Evolutionary conservation across 2,329 filamentous ascomycete species (phyloP).

Genomic region (Fusarium proliferatum): DNA sequence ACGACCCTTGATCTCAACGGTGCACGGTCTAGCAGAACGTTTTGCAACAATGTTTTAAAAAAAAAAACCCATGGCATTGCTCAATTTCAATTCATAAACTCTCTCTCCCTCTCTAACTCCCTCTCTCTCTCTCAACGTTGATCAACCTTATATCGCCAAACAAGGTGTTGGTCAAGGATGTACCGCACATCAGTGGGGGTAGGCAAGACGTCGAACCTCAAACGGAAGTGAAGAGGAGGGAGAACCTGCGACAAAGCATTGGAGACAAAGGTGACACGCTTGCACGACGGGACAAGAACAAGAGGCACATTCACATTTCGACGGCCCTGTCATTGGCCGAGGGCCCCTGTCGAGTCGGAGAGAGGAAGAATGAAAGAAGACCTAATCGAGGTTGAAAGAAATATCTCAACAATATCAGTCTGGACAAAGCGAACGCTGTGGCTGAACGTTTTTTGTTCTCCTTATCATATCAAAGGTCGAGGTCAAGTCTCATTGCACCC

Average conservation of each 20-base stretch:
- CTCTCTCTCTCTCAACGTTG: slow-evolving; percentile 5
- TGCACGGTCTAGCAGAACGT: slow-evolving; percentile 26
- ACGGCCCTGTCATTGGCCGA: slow-evolving; percentile 22
- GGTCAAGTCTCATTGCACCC: background rate
- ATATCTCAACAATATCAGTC: background rate
- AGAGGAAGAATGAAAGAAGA: slow-evolving; percentile 4
- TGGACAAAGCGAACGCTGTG: background rate
- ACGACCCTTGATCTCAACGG: slow-evolving; percentile 19
- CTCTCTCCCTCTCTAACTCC: background rate
- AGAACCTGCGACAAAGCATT: slow-evolving; percentile 23
- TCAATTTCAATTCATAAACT: slow-evolving; percentile 15
- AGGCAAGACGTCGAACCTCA: slow-evolving; percentile 12
- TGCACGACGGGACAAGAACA: slow-evolving; percentile 16
- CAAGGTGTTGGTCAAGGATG: slow-evolving; percentile 25
- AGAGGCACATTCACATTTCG: slow-evolving; percentile 15
- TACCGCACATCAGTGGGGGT: slow-evolving; percentile 31
- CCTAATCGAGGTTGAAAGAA: background rate
- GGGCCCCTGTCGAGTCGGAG: slow-evolving; percentile 15
- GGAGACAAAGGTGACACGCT: slow-evolving; percentile 35
- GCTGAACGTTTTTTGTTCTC: background rate
- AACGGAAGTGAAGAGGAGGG: slow-evolving; percentile 7
- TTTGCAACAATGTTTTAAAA: background rate
- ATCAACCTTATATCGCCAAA: slow-evolving; percentile 23
- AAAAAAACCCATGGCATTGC: background rate
- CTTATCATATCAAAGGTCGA: slow-evolving; percentile 13